Percentiles rank a stretch among this genome's conserved stretches.
These are phyloP conservation scores for Cicer yamashitae DNA, from an alignment of 306 rosid species.

Conservation along the genomic window DNA sequence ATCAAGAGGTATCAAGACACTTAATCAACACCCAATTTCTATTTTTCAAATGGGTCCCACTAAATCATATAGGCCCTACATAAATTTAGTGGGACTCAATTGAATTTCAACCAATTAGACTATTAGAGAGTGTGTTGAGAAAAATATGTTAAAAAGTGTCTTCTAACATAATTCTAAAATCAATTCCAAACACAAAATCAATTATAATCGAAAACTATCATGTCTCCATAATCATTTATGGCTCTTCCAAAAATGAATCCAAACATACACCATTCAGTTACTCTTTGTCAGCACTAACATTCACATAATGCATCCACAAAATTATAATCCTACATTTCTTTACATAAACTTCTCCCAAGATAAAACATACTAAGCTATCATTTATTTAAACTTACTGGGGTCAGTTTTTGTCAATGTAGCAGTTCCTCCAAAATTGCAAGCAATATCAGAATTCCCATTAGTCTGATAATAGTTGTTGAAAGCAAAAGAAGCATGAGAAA, in stretches of 20 bases:
- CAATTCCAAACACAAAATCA: neutral
- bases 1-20: too few species aligned
- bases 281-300: conserved; percentile 25
- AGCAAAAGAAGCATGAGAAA: conserved; percentile 95
- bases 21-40: too few species aligned
- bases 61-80: too few species aligned
- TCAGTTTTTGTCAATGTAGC: conserved; percentile 65
- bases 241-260: neutral
- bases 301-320: conserved; percentile 17
- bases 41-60: too few species aligned
- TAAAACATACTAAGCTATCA: neutral
- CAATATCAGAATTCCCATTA: conserved; percentile 92
- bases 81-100: too few species aligned
- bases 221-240: neutral
- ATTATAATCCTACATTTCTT: conserved; percentile 1
- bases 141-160: too few species aligned
- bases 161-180: too few species aligned
- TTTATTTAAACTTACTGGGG: conserved; percentile 58
- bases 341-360: neutral
- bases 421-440: conserved; percentile 96
- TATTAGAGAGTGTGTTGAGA: too few species aligned
- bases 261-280: neutral
- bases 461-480: conserved; percentile 78
- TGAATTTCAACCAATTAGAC: too few species aligned
- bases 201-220: neutral